Evolutionary conservation across 106 monocot species (phyloP).

Genomic region (Alisma plantagoaquatica): DNA sequence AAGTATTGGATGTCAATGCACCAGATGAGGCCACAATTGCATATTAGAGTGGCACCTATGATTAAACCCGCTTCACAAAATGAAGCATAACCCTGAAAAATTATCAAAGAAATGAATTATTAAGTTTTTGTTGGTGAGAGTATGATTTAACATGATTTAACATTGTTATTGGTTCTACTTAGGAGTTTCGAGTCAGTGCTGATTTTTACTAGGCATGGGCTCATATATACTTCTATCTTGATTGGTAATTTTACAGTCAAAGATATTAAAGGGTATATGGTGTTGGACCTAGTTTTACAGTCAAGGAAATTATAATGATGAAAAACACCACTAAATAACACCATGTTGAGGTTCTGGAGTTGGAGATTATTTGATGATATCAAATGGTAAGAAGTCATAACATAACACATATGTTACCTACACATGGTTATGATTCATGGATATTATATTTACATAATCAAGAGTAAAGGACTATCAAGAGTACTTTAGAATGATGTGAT

Average conservation of each 20-base stretch:
- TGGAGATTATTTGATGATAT: too few species aligned
- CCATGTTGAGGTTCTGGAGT: too few species aligned
- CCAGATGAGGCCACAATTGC: conserved; percentile 1
- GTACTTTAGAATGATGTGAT: too few species aligned
- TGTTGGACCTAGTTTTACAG: conserved; percentile 14
- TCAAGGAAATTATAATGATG: too few species aligned
- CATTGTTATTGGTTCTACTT: conserved; percentile 30
- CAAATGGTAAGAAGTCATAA: too few species aligned
- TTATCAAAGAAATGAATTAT: conserved; percentile 11
- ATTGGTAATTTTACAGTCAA: conserved; percentile 65
- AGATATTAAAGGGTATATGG: conserved; percentile 23
- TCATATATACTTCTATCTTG: conserved; percentile 33
- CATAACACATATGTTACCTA: too few species aligned
- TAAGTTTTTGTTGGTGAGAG: conserved; percentile 20
- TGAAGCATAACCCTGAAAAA: conserved; percentile 15
- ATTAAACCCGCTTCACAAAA: conserved; percentile 1
- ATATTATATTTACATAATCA: too few species aligned
- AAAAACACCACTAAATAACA: too few species aligned
- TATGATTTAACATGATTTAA: too few species aligned
- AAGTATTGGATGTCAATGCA: conserved; percentile 2
- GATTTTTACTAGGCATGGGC: conserved; percentile 23
- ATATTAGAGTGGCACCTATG: conserved; percentile 4
- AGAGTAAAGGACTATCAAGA: too few species aligned
- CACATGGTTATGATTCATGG: too few species aligned
- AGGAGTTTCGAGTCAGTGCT: conserved; percentile 26